Evolutionary conservation across 345 rosid species (phyloP).

Genomic region (Gossypium arboreum): DNA sequence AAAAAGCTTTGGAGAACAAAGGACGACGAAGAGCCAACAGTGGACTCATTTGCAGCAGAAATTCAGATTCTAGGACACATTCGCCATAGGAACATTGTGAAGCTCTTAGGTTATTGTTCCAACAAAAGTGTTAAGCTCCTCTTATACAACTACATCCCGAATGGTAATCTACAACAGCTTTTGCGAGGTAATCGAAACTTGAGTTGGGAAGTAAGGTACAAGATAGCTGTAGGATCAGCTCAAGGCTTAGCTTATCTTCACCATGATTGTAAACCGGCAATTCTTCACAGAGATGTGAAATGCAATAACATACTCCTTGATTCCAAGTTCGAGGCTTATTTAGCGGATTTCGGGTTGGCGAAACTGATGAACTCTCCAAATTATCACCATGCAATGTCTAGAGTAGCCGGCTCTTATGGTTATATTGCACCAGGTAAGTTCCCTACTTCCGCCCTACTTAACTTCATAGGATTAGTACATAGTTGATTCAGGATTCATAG

Average conservation of each 20-base stretch:
- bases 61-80: slow-evolving; percentile 91
- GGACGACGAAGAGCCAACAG: slow-evolving; percentile 42
- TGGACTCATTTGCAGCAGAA: slow-evolving; percentile 86
- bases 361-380: slow-evolving; percentile 76
- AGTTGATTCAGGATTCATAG: too few species aligned
- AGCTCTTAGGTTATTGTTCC: slow-evolving; percentile 81
- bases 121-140: slow-evolving; percentile 83
- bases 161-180: slow-evolving; percentile 82
- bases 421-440: slow-evolving; percentile 94
- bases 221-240: slow-evolving; percentile 84
- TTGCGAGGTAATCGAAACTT: slow-evolving; percentile 58
- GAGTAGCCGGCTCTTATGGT: slow-evolving; percentile 91
- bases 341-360: slow-evolving; percentile 91
- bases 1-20: slow-evolving; percentile 89
- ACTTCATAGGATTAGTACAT: too few species aligned
- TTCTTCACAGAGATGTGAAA: slow-evolving; percentile 88
- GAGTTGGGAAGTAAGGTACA: slow-evolving; percentile 92
- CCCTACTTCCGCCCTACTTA: background rate
- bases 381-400: slow-evolving; percentile 73
- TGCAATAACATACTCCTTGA: slow-evolving; percentile 89
- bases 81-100: slow-evolving; percentile 83
- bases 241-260: slow-evolving; percentile 93
- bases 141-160: slow-evolving; percentile 73
- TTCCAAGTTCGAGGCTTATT: slow-evolving; percentile 72
- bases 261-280: slow-evolving; percentile 85